Evolutionary conservation across 1,284 basidiomycete genomes (phyloP).

Genomic region (Sporisorium exsertum): DNA sequence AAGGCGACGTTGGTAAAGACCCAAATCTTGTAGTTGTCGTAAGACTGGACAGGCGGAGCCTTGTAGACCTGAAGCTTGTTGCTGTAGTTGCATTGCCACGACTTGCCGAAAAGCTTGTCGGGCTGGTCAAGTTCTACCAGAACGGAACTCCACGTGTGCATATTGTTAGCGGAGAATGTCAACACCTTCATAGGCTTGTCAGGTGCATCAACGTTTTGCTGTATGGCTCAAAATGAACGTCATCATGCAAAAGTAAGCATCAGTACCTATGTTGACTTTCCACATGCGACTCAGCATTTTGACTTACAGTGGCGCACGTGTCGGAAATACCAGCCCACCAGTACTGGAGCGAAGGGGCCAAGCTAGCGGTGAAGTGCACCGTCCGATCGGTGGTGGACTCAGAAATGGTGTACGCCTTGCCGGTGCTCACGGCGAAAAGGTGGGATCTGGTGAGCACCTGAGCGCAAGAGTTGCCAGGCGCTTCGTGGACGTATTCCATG

Average conservation of each 20-base stretch:
- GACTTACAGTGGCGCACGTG: conserved; percentile 2
- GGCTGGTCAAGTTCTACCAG: conserved; percentile 7
- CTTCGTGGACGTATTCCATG: background rate
- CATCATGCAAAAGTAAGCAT: background rate
- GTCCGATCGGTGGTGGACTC: background rate
- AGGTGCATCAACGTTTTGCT: background rate
- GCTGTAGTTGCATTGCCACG: conserved; percentile 1
- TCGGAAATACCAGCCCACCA: conserved; percentile 9
- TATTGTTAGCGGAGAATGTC: background rate
- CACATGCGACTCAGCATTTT: background rate
- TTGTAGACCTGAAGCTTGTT: background rate
- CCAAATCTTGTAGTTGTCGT: background rate
- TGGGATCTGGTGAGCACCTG: conserved; percentile 11
- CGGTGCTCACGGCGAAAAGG: background rate
- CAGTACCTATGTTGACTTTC: no score
- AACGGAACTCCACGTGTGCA: conserved; percentile 7
- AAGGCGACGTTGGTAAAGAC: background rate
- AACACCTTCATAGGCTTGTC: conserved; percentile 3
- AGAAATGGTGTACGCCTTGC: background rate
- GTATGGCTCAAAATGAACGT: background rate
- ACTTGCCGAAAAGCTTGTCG: background rate
- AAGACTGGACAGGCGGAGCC: background rate
- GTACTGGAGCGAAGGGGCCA: conserved; percentile 4
- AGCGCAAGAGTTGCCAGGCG: conserved; percentile 14
- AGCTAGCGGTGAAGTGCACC: conserved; percentile 1